phyloP scores from a whole-genome alignment of 192 early-diverging fungal genomes.

The Rhizophlyctis rosea region DNA sequence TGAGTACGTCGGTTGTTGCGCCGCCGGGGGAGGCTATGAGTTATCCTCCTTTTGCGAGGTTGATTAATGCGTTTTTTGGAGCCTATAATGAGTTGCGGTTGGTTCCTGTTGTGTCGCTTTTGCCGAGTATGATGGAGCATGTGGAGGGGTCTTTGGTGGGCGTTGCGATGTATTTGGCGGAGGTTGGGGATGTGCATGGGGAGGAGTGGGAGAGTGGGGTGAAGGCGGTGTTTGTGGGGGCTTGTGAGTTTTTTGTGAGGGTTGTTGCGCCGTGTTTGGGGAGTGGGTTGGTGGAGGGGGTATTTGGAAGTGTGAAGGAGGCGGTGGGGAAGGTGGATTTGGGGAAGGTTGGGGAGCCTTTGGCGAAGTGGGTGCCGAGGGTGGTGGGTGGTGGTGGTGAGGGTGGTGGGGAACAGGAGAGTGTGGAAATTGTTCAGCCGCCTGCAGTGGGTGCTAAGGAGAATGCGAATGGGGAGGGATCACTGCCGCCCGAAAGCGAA shows the following conservation, averaged over 20 bases:
- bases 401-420: neutral
- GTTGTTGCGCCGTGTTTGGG: neutral
- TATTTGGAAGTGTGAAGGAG: neutral
- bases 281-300: neutral
- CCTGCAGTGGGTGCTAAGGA: too few species aligned
- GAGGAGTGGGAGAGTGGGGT: neutral
- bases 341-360: neutral
- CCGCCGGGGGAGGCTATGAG: conserved; percentile 55
- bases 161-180: neutral
- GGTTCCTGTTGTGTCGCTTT: conserved; percentile 2
- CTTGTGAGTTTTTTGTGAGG: neutral
- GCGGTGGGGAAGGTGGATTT: neutral
- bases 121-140: neutral
- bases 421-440: too few species aligned
- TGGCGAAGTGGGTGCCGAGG: neutral
- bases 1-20: conserved; percentile 29
- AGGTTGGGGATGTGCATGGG: neutral
- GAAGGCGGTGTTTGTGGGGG: neutral
- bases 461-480: too few species aligned
- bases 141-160: neutral
- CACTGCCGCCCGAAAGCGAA: too few species aligned
- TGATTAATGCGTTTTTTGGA: conserved; percentile 62
- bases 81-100: conserved; percentile 64
- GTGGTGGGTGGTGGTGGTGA: neutral
- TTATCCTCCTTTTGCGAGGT: conserved; percentile 62